Conservation (phyloP, 352 stramenopile species). For the Phytopythium boreale region DNA sequence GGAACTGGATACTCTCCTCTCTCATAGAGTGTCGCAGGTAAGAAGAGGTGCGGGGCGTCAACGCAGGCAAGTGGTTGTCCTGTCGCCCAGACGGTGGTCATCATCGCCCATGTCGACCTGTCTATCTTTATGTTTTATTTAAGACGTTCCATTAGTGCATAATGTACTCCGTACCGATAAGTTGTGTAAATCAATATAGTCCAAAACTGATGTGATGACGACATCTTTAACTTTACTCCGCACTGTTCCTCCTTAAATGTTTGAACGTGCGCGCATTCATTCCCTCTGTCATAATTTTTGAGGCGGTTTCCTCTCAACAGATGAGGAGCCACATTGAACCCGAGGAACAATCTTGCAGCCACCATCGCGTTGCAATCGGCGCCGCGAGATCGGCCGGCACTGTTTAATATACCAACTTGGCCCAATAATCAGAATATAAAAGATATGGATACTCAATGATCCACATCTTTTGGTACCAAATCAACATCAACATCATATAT, state of each 20-base stretch:
- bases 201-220: not conserved
- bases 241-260: not conserved
- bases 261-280: not conserved
- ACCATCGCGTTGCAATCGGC: not conserved
- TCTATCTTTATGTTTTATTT: not conserved
- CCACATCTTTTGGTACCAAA: too few relatives aligned
- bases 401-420: too few relatives aligned
- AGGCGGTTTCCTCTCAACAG: slow-evolving; percentile 1
- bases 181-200: not conserved
- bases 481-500: not conserved
- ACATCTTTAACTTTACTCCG: not conserved
- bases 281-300: not conserved
- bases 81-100: not conserved
- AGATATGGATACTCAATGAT: too few relatives aligned
- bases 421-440: not conserved
- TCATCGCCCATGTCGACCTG: not conserved
- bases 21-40: not conserved
- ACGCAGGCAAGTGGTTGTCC: not conserved
- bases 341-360: not conserved
- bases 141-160: not conserved
- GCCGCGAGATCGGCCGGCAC: too few relatives aligned
- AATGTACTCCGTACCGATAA: not conserved
- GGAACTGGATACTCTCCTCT: not conserved
- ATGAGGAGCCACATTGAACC: slow-evolving; percentile 5
- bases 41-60: not conserved